Evolutionary conservation across 352 stramenopile species (phyloP).

Genomic region (Phytopythium montanum): DNA sequence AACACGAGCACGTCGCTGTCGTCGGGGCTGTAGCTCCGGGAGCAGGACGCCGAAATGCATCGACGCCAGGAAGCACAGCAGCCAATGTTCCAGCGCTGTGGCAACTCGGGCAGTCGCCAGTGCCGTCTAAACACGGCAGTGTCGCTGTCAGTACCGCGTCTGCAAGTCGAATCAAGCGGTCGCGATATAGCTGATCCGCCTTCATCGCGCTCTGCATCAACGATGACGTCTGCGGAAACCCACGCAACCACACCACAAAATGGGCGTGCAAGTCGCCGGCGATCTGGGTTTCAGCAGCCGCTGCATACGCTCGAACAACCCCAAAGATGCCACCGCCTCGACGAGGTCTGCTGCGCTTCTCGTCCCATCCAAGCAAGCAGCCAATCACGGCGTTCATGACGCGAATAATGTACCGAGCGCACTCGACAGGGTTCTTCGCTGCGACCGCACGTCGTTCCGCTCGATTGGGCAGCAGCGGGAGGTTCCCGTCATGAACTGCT

Average conservation of each 20-base stretch:
- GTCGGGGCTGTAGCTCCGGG: neutral
- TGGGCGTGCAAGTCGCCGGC: conserved; percentile 23
- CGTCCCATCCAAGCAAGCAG: conserved; percentile 14
- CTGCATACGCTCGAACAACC: conserved; percentile 18
- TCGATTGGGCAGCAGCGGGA: conserved; percentile 10
- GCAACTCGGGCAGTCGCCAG: neutral
- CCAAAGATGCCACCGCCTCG: conserved; percentile 20
- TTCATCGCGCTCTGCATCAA: neutral
- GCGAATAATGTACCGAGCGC: conserved; percentile 18
- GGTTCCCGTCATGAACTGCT: conserved; percentile 8
- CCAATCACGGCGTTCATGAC: conserved; percentile 18
- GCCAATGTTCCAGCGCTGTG: neutral
- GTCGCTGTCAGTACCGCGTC: conserved; percentile 4
- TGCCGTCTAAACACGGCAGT: neutral
- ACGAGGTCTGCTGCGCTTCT: neutral
- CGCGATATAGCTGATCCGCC: neutral
- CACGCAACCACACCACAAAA: conserved; percentile 23
- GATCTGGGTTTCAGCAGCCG: conserved; percentile 19
- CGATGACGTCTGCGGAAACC: conserved; percentile 12
- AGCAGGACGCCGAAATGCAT: conserved; percentile 6
- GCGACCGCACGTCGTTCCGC: conserved; percentile 13
- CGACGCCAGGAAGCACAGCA: neutral
- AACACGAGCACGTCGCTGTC: conserved; percentile 1
- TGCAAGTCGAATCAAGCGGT: neutral
- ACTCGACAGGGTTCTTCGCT: conserved; percentile 12